Evolutionary conservation across 2,329 filamentous ascomycete species (phyloP), one percentile per base, ranked within the genome.

Genomic region (Pyrenophora graminea): DNA sequence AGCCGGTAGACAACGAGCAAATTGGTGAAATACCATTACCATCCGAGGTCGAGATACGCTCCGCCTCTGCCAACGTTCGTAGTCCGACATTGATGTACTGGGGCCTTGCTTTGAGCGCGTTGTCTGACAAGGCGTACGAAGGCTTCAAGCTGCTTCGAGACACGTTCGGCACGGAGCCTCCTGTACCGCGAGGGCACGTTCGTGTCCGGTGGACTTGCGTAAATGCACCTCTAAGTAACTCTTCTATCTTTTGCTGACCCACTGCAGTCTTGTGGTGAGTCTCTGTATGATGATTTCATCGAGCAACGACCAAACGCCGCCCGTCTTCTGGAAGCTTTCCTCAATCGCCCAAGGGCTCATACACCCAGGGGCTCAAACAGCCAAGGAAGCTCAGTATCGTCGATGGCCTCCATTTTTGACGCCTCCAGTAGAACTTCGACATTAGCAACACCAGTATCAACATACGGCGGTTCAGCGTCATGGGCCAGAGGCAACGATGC

Each of bases 261-360:
- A 1, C 2, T 18, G 8, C 21, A 71, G 68, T 59, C 62, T 15
- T 74, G 70, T 40, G 71, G 71, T 17, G 61, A 68, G 19, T 36
- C 56, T 2, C 58, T 75, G 6, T 70, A 74, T 47, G 74, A 76
- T 42, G 74, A 76, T 56, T 76, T 71, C 41, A 57, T 70, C 39
- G 74, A 76, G 55, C 52, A 57, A 13, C 63, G 70, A 23, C 61
- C 65, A 4, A 74, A 74, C 15, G 74, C 73, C 37, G 73, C 73
- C 8, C 62, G 69, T 9, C 64, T 71, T n/a, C 58, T 76, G 0
- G 72, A 74, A 63, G 65, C 66, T 1, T 72, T 67, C 37, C 67
- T 76, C 13, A 75, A 75, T 47, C 57, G 69, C 2, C 69, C 69
- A 3, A 55, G 61, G 10, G 52, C 62, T 6, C 66, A 68, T 25